Percentiles rank a stretch among this genome's conserved stretches.
phyloP scores from a whole-genome alignment of 1,139 yeast genomes.

The Spathaspora jeffriesii region DNA sequence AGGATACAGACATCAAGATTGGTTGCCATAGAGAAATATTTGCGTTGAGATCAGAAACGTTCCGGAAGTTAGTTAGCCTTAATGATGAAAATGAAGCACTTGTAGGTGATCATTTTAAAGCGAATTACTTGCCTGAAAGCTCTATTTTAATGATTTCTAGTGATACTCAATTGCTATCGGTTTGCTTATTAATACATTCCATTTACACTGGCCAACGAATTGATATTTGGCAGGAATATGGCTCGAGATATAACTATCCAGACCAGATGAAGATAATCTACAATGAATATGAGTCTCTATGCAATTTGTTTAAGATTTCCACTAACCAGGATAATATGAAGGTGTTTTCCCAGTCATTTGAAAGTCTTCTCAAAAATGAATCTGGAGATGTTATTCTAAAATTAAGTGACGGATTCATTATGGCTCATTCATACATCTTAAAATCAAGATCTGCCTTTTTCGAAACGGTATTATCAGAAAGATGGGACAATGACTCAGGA shows the following conservation, averaged over 20 bases:
- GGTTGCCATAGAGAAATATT: conserved; percentile 34
- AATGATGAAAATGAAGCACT: conserved; percentile 16
- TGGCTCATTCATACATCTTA: conserved; percentile 54
- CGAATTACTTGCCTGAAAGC: conserved; percentile 17
- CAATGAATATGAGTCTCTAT: conserved; percentile 11
- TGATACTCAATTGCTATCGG: conserved; percentile 23
- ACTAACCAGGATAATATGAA: background rate
- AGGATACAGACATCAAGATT: conserved; percentile 17
- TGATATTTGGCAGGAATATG: conserved; percentile 11
- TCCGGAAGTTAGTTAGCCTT: conserved; percentile 21
- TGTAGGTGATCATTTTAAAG: conserved; percentile 21
- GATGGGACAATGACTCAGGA: conserved; percentile 45
- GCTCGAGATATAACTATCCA: conserved; percentile 10
- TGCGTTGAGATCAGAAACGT: conserved; percentile 26
- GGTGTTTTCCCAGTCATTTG: conserved; percentile 10
- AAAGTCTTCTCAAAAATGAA: conserved; percentile 14
- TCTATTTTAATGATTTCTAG: conserved; percentile 18
- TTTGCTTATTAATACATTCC: conserved; percentile 33
- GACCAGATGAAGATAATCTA: conserved; percentile 9
- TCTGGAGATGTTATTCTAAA: conserved; percentile 25
- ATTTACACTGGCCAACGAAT: conserved; percentile 31
- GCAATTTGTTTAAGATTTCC: conserved; percentile 9
- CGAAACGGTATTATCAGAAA: conserved; percentile 53
- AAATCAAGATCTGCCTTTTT: conserved; percentile 63
- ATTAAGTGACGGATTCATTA: conserved; percentile 41